A percentile compares a stretch with the other conserved stretches of the same genome.
phyloP scores from a whole-genome alignment of 2,329 filamentous ascomycete species.

The Curvularia verruculosa region DNA sequence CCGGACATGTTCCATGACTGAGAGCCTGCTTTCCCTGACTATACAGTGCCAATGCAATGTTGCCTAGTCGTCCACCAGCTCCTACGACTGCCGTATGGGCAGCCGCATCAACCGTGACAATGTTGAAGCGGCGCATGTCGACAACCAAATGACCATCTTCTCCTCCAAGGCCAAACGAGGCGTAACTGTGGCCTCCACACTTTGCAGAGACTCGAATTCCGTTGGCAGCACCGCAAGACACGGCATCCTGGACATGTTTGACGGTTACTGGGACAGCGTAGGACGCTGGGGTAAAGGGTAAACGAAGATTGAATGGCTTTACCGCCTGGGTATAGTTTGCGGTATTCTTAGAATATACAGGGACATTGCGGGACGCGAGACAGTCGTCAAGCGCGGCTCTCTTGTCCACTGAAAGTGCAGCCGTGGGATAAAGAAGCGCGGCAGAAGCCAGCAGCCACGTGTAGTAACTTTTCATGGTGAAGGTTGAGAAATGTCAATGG shows the following conservation, averaged over 20 bases:
- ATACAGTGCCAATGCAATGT: constrained; percentile 37
- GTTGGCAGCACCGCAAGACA: constrained; percentile 61
- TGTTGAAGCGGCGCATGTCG: constrained; percentile 54
- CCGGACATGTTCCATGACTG: constrained; percentile 59
- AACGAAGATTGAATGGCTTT: constrained; percentile 39
- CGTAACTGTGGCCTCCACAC: constrained; percentile 68
- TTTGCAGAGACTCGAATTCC: constrained; percentile 62
- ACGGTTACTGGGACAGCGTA: constrained; percentile 61
- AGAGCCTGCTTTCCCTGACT: constrained; percentile 49
- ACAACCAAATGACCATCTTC: constrained; percentile 56
- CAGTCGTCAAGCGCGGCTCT: constrained; percentile 26
- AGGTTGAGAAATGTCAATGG: neutral
- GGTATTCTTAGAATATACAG: constrained; percentile 28
- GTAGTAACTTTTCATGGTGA: constrained; percentile 8
- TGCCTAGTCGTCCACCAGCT: constrained; percentile 55
- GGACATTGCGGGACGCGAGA: constrained; percentile 22
- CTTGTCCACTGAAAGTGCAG: constrained; percentile 16
- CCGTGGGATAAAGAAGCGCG: constrained; percentile 11
- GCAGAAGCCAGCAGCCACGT: constrained; percentile 12
- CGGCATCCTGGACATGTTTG: constrained; percentile 59
- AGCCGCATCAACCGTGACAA: constrained; percentile 48
- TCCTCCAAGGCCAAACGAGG: constrained; percentile 54
- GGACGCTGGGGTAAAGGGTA: constrained; percentile 55
- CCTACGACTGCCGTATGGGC: constrained; percentile 53
- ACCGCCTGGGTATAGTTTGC: constrained; percentile 35